Conservation (phyloP, 768 basidiomycete genomes). For the Agrocybe praecox region DNA sequence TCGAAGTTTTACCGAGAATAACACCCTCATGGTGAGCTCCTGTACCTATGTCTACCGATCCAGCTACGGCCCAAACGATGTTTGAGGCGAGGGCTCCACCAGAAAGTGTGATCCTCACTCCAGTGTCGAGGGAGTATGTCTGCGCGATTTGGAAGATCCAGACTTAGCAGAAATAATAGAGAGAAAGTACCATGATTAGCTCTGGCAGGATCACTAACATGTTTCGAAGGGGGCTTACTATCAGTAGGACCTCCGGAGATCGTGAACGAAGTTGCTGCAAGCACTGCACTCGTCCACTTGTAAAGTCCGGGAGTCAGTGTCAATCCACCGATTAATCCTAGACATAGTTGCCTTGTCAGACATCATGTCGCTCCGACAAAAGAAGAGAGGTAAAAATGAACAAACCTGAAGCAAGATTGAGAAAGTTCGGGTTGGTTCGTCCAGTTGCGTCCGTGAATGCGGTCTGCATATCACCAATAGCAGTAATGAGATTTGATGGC, state of each 20-base stretch:
- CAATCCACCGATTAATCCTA: constrained; percentile 21
- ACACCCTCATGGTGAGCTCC: constrained; percentile 19
- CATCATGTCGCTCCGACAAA: background rate
- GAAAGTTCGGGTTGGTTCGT: too few species aligned
- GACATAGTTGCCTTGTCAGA: background rate
- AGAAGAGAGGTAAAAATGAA: too few species aligned
- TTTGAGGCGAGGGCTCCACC: constrained; percentile 21
- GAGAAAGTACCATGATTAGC: background rate
- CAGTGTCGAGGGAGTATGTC: constrained; percentile 7
- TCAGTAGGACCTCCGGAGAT: constrained; percentile 8
- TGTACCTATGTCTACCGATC: constrained; percentile 10
- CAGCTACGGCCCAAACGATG: constrained; percentile 22
- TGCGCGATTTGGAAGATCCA: constrained; percentile 24
- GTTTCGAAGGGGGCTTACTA: constrained; percentile 11
- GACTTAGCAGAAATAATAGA: constrained; percentile 4
- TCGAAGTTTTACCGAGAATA: constrained; percentile 12
- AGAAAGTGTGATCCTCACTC: constrained; percentile 12
- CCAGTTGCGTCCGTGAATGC: too few species aligned
- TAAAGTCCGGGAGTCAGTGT: constrained; percentile 21
- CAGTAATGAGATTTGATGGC: too few species aligned
- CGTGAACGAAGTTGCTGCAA: constrained; percentile 10
- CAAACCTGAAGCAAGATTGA: too few species aligned
- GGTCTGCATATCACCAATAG: too few species aligned
- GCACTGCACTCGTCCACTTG: constrained; percentile 17
- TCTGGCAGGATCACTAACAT: background rate